Evolutionary conservation across 2,329 filamentous ascomycete genomes (phyloP).

Genomic region (Diaporthe velutina): DNA sequence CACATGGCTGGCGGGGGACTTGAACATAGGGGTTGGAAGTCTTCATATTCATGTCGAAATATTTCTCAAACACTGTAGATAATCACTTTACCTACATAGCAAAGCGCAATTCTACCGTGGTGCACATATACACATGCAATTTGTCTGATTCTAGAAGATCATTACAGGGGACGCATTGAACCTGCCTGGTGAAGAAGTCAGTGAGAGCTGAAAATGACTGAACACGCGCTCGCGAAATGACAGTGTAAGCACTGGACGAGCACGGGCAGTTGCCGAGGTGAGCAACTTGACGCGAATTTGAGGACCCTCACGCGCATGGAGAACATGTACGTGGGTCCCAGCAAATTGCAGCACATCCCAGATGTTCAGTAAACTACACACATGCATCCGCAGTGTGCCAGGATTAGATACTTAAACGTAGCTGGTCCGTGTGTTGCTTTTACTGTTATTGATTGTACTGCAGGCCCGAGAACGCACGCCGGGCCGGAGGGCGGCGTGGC

Average conservation of each 20-base stretch:
- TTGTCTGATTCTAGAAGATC: no score
- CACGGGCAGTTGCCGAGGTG: background rate
- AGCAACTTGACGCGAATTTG: background rate
- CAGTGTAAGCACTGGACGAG: background rate
- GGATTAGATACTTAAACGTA: background rate
- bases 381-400: background rate
- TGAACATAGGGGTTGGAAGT: background rate
- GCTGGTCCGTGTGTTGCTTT: background rate
- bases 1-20: background rate
- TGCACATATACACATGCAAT: background rate
- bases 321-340: background rate
- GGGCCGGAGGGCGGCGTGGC: conserved; percentile 1
- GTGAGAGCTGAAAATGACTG: background rate
- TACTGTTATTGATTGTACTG: background rate
- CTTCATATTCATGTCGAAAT: background rate
- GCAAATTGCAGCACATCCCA: background rate
- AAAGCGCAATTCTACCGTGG: background rate
- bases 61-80: conserved; percentile 1
- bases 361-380: background rate
- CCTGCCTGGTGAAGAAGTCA: background rate
- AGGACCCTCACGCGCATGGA: background rate
- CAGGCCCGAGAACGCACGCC: background rate
- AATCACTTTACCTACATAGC: background rate
- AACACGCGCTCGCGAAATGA: background rate
- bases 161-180: background rate